Conservation (phyloP, 1,139 yeast genomes). For the Lodderomyces parapsilosis region DNA sequence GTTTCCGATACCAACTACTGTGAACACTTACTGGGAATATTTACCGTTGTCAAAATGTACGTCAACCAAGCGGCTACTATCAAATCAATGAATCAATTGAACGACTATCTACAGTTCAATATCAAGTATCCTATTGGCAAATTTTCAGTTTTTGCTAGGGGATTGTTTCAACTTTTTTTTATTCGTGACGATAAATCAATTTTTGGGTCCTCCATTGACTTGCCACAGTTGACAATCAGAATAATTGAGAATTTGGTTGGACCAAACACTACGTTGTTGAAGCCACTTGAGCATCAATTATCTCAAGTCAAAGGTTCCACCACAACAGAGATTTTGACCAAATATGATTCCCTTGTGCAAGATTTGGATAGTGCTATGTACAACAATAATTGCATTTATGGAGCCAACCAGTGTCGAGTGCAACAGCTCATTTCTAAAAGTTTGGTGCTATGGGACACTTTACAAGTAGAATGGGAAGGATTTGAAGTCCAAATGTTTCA, state of each 20-base stretch:
- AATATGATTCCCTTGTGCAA: constrained; percentile 6
- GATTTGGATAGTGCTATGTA: constrained; percentile 49
- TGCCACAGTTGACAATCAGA: constrained; percentile 18
- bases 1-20: constrained; percentile 26
- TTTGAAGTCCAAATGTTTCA: constrained; percentile 45
- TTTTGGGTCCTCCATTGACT: constrained; percentile 28
- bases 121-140: constrained; percentile 26
- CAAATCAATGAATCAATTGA: constrained; percentile 32
- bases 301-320: constrained; percentile 18
- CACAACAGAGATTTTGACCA: constrained; percentile 10
- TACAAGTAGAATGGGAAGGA: constrained; percentile 67
- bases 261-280: constrained; percentile 22
- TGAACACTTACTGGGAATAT: constrained; percentile 32
- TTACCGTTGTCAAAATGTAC: constrained; percentile 29
- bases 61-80: constrained; percentile 22
- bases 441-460: constrained; percentile 68
- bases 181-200: constrained; percentile 61
- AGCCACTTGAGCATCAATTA: constrained; percentile 23
- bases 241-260: constrained; percentile 28
- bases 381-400: constrained; percentile 56
- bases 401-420: constrained; percentile 80
- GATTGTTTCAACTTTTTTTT: constrained; percentile 58
- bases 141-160: constrained; percentile 56
- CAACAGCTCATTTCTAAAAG: constrained; percentile 65
- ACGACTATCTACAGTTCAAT: constrained; percentile 33